phyloP scores from a whole-genome alignment of 2,329 filamentous ascomycete genomes.

The Stagonosporopsis vannaccii region DNA sequence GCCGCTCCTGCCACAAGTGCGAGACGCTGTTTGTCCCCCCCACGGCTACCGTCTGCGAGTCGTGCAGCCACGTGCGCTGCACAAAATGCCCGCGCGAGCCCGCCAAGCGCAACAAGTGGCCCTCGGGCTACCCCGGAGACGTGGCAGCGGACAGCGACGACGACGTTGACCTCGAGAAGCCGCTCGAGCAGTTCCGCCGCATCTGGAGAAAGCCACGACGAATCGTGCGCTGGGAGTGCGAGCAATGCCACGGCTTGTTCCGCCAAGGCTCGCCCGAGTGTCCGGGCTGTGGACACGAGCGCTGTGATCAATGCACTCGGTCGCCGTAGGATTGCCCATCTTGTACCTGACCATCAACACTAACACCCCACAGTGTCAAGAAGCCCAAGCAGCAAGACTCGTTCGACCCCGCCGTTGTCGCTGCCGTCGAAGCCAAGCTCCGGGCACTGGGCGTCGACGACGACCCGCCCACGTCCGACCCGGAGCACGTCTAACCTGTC shows the following conservation, averaged over 20 bases:
- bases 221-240: constrained; percentile 61
- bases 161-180: constrained; percentile 33
- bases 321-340: constrained; percentile 51
- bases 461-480: constrained; percentile 28
- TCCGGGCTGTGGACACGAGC: constrained; percentile 65
- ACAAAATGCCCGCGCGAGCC: constrained; percentile 82
- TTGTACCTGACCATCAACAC: not conserved
- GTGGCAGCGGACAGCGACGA: constrained; percentile 49
- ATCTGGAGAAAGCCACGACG: constrained; percentile 56
- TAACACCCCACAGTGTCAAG: constrained; percentile 55
- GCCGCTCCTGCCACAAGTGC: constrained; percentile 80
- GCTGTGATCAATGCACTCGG: constrained; percentile 67
- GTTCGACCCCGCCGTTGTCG: constrained; percentile 67
- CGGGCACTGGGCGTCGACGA: constrained; percentile 38
- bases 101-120: constrained; percentile 73
- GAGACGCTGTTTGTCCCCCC: constrained; percentile 63
- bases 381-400: constrained; percentile 63
- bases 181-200: constrained; percentile 41
- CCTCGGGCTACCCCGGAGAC: constrained; percentile 74
- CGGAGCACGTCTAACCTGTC: constrained; percentile 20
- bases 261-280: constrained; percentile 64
- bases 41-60: constrained; percentile 66
- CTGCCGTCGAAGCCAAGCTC: constrained; percentile 65
- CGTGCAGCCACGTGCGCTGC: constrained; percentile 77
- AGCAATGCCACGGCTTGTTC: constrained; percentile 68